Evolutionary conservation across 2,329 filamentous ascomycete genomes (phyloP), one percentile per base, ranked within the genome.

Genomic region (Alternaria alternata): DNA sequence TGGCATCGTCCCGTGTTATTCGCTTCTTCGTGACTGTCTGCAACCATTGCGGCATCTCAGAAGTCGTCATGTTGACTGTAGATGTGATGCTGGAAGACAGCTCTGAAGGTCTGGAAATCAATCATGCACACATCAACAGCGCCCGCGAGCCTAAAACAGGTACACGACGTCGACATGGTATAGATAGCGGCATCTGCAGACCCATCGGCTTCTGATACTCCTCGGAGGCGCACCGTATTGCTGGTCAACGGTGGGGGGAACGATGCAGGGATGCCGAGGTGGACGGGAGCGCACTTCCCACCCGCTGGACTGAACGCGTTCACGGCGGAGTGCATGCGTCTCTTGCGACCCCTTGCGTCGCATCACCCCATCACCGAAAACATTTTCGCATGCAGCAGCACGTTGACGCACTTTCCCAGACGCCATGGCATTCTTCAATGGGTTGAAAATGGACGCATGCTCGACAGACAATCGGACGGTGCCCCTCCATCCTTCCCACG

Each of bases 321-420:
- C 61, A 62, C 48, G 49, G 42, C 58, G 34, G n/a, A 22, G 58
- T 43, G 39, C 51, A 60, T 51, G 57, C 49, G 41, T 48, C 51
- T 49, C 51, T 56, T 48, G 54, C 58, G 49, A 54, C 54, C 65
- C 67, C 66, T 66, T 62, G 62, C 52, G 38, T 54, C 49, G 34
- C 57, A 56, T 75, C 71, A 74, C 64, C 65, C 70, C 67, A 75
- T 75, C 30, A 49, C 47, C 42, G 43, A 53, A 66, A 67, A 67
- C 51, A 58, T 64, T 70, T 67, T 62, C 51, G 48, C 51, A 44
- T 7, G 54, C 51, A 39, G 62, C 58, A 56, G 49, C 52, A 54
- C 57, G 22, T 34, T 26, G 56, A 51, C 47, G 52, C 53, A 41
- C 49, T 48, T 39, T 57, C 53, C 48, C 41, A 51, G 41, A 56